A percentile compares a stretch with the other conserved stretches of the same genome.
Conservation (phyloP, 441 rosid genomes). For the Populus hybrid region DNA sequence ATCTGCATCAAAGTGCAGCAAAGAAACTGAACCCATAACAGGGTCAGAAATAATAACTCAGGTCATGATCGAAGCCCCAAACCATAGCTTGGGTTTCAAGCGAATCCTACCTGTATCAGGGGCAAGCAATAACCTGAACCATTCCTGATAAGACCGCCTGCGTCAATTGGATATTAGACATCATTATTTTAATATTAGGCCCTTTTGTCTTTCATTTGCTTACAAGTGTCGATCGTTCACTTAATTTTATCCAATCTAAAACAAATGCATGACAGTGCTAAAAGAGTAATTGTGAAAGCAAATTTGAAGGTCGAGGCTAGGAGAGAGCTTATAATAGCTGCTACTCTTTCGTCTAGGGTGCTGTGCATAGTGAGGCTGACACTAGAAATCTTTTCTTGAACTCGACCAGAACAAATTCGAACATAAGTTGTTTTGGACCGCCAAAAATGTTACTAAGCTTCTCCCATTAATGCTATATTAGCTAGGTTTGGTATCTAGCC, state of each 20-base stretch:
- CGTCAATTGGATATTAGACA: background rate
- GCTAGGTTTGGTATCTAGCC: background rate
- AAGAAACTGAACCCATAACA: background rate
- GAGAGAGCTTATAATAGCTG: background rate
- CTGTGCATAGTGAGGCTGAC: background rate
- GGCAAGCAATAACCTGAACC: background rate
- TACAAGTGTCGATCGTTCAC: too few relatives aligned
- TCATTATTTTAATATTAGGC: background rate
- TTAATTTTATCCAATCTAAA: background rate
- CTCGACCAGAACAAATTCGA: too few relatives aligned
- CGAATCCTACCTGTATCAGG: background rate
- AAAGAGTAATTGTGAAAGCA: background rate
- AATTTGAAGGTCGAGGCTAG: background rate
- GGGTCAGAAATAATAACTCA: too few relatives aligned
- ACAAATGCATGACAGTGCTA: background rate
- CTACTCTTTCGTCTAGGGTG: background rate
- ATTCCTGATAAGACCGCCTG: background rate
- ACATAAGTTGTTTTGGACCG: background rate
- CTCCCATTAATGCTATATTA: background rate
- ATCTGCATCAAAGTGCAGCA: too few relatives aligned
- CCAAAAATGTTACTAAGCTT: background rate
- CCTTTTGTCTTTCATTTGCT: background rate
- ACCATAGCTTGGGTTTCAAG: background rate
- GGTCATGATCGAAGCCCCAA: background rate
- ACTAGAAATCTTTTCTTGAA: background rate